Percentiles rank a stretch among this genome's conserved stretches.
Evolutionary conservation across 257 asterid genomes (phyloP).

Genomic region (Solanum corneliomulleri): DNA sequence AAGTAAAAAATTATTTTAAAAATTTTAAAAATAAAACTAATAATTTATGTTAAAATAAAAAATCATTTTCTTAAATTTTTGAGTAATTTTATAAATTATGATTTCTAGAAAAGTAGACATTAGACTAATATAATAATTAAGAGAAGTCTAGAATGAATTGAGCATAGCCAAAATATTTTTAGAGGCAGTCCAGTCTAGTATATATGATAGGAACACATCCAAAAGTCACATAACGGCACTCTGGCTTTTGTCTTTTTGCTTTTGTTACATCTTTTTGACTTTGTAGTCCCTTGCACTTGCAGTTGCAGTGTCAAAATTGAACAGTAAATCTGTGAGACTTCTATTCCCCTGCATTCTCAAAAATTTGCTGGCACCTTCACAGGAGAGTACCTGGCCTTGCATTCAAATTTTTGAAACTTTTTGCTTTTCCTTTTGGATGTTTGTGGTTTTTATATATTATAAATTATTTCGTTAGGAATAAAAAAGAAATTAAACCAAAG

Average conservation of each 20-base stretch:
- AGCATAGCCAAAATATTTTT: not conserved
- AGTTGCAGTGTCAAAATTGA: not conserved
- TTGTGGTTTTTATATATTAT: too few species aligned
- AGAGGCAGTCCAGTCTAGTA: not conserved
- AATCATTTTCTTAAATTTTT: too few species aligned
- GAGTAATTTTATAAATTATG: too few species aligned
- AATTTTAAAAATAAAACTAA: too few species aligned
- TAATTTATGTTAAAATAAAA: too few species aligned
- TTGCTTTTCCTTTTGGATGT: not conserved
- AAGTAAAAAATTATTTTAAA: too few species aligned
- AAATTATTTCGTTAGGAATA: too few species aligned
- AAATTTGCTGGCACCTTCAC: not conserved
- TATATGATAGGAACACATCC: not conserved
- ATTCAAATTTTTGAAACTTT: not conserved
- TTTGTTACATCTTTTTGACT: constrained; percentile 1
- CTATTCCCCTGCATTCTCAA: not conserved
- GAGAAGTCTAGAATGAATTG: not conserved
- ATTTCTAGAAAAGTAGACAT: not conserved
- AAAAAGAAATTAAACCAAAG: not conserved
- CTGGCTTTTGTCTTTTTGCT: constrained; percentile 9
- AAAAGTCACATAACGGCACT: constrained; percentile 21
- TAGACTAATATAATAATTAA: not conserved
- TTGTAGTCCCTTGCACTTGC: not conserved
- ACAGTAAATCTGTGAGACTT: not conserved
- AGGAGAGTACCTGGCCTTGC: not conserved